Evolutionary conservation across 208 protist species (phyloP).

Genomic region (Acanthamoeba lugdunensis): DNA sequence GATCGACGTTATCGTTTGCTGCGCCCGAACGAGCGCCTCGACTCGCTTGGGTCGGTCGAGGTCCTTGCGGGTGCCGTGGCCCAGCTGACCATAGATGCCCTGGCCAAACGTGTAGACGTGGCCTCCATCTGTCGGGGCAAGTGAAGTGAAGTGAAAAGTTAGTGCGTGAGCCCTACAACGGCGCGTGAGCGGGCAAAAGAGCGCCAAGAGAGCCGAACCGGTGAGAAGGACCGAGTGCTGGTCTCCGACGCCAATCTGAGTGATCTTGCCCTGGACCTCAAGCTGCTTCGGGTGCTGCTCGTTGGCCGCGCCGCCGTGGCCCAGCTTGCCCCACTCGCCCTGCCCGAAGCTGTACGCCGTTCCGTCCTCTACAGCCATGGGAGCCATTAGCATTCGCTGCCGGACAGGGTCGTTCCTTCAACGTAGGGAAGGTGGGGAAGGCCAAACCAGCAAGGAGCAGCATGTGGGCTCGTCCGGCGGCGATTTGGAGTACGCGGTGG

Average conservation of each 20-base stretch:
- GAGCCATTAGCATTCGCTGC: neutral
- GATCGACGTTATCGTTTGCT: slow-evolving; percentile 17
- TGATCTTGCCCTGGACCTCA: slow-evolving; percentile 31
- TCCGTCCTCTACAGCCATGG: neutral
- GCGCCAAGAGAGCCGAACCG: neutral
- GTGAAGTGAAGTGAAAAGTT: too few relatives aligned
- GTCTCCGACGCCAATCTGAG: slow-evolving; percentile 29
- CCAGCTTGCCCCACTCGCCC: slow-evolving; percentile 49
- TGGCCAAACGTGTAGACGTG: slow-evolving; percentile 58
- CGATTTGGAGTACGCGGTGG: slow-evolving; percentile 2
- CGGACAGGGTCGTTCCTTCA: too few relatives aligned
- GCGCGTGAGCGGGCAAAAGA: neutral
- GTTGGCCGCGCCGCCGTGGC: neutral
- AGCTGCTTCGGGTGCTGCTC: neutral
- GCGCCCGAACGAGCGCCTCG: slow-evolving; percentile 14
- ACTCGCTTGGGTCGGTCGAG: neutral
- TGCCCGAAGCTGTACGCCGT: slow-evolving; percentile 31
- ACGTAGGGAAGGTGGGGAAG: neutral
- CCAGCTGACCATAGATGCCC: slow-evolving; percentile 50
- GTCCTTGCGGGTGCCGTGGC: slow-evolving; percentile 34
- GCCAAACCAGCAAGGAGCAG: neutral
- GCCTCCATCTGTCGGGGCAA: neutral
- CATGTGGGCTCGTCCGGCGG: slow-evolving; percentile 6
- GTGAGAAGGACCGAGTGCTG: slow-evolving; percentile 50
- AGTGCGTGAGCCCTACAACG: too few relatives aligned